Evolutionary conservation across 2,329 filamentous ascomycete species (phyloP).

Genomic region (Zymoseptoria brevis): DNA sequence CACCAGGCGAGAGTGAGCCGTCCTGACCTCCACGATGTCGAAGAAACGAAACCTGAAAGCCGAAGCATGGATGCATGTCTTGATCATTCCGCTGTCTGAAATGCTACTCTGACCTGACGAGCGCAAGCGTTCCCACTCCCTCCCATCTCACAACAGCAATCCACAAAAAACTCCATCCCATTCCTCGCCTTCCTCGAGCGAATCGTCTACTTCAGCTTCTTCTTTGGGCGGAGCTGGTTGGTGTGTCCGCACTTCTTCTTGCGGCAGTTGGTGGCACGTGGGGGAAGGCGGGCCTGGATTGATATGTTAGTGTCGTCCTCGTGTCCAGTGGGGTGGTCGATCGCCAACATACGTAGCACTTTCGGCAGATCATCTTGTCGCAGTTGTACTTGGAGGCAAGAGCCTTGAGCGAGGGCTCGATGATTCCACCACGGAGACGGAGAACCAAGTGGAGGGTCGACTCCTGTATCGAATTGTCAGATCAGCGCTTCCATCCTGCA

Average conservation of each 20-base stretch:
- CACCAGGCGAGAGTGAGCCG: no score
- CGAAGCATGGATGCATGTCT: background rate
- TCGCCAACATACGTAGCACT: slow-evolving; percentile 82
- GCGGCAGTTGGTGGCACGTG: slow-evolving; percentile 98
- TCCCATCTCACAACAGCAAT: slow-evolving; percentile 3
- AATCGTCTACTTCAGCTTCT: slow-evolving; percentile 84
- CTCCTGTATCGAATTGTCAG: slow-evolving; percentile 52
- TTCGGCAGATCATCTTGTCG: slow-evolving; percentile 99
- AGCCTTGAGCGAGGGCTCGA: slow-evolving; percentile 97
- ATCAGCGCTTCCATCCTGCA: background rate
- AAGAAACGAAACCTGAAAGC: no score
- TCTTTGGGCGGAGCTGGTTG: slow-evolving; percentile 99
- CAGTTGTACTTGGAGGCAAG: slow-evolving; percentile 99
- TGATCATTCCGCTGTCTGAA: slow-evolving; percentile 3
- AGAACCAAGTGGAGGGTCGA: slow-evolving; percentile 97
- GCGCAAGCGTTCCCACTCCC: slow-evolving; percentile 3
- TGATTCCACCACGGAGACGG: slow-evolving; percentile 98
- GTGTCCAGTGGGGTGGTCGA: background rate
- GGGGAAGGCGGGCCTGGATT: slow-evolving; percentile 68
- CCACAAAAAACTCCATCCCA: slow-evolving; percentile 5
- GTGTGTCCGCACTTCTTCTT: slow-evolving; percentile 99
- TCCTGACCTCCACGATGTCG: no score
- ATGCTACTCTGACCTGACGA: slow-evolving; percentile 3
- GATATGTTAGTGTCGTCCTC: slow-evolving; percentile 3
- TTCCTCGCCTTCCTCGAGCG: slow-evolving; percentile 7